Evolutionary conservation across 306 rosid species (phyloP).

Genomic region (Vigna hirtella): DNA sequence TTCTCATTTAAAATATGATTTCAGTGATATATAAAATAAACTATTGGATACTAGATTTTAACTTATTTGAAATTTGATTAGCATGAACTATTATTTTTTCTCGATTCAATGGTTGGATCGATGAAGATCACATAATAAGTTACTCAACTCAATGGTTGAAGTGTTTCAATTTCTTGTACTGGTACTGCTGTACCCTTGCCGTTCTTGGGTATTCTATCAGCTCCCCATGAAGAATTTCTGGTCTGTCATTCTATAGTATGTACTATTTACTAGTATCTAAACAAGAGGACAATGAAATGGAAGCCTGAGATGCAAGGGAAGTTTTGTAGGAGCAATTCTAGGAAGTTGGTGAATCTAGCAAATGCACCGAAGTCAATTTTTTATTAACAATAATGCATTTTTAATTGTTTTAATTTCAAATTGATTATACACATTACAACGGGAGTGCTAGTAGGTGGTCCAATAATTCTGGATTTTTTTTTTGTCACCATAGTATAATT

Average conservation of each 20-base stretch:
- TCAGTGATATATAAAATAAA: too few relatives aligned
- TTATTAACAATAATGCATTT: not conserved
- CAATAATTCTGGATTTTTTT: not conserved
- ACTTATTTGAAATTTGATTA: conserved; percentile 8
- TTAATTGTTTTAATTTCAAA: not conserved
- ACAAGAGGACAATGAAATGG: conserved; percentile 3
- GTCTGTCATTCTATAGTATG: not conserved
- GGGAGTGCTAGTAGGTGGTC: not conserved
- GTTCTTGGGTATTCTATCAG: not conserved
- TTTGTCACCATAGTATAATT: conserved; percentile 8
- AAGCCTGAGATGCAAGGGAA: not conserved
- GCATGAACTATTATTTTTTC: not conserved
- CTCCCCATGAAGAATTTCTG: not conserved
- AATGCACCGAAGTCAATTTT: not conserved
- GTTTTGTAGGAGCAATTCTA: not conserved
- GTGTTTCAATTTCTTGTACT: not conserved
- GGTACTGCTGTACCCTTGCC: not conserved
- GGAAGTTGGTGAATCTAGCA: not conserved
- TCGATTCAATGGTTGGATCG: not conserved
- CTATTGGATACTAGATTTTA: conserved; percentile 24
- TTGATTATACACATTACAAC: not conserved
- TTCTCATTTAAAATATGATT: too few relatives aligned
- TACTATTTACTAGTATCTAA: not conserved
- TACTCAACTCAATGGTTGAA: not conserved
- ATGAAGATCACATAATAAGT: not conserved